Evolutionary conservation across 2,329 filamentous ascomycete species (phyloP), one percentile per base, ranked within the genome.

Genomic region (Westerdykella ornata): DNA sequence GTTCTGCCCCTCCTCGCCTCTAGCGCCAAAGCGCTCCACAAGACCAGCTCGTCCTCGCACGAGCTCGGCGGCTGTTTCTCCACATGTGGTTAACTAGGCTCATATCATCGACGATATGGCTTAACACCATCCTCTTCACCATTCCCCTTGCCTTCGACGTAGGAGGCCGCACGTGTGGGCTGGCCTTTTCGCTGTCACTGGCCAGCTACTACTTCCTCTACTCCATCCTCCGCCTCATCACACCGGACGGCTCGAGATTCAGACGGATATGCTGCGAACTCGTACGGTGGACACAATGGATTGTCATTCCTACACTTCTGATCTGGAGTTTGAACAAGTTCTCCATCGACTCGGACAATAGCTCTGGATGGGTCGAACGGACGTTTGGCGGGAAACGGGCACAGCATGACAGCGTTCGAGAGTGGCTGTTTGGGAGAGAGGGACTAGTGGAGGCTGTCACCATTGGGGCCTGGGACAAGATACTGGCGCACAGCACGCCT

Each of bases 101-200:
- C 65, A 64, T 89, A 56, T 87, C 87, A 62, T 87, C 87, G 70
- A 75, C 83, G 63, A 70, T 87, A 69, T 97, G 96, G 71, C 81
- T 97, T 57, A 77, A 89, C 69, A 85, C 85, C 70, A 88, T 96
- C 67, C 82, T 97, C 62, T 85, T 97, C 63, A 95, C 88, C 48
- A 92, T 98, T 64, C 92, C 92, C 47, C 82, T 98, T 63, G 87
- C 90, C 59, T 97, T 97, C 72, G 92, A 98, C 78, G 90, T 97
- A 60, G 92, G 92, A 64, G 92, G 92, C 48, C 83, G 88, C 59
- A 89, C 92, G 57, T 94, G 88, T 62, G 92, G 92, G 45, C 76
- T 98, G 60, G 90, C 88, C 48, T 97, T 94, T 72, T 96, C 88
- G 62, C 78, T 97, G 40, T 81, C 85, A 36, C 79, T 97, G 41